Evolutionary conservation across 2,329 filamentous ascomycete genomes (phyloP).

Genomic region (Talaromyces piceae): DNA sequence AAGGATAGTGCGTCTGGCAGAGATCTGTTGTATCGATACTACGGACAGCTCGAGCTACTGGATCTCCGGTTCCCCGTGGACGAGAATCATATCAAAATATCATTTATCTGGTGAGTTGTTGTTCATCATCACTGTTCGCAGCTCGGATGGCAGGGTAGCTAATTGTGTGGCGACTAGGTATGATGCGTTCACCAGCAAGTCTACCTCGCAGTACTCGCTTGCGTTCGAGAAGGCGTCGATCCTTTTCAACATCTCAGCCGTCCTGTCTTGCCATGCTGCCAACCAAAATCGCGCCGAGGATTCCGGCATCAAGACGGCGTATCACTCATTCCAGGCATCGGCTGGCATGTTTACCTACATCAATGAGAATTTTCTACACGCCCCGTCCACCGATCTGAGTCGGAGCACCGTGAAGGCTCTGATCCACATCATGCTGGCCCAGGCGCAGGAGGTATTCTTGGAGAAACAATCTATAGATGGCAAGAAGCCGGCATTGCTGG

Average conservation of each 20-base stretch:
- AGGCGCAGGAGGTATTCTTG: slow-evolving; percentile 93
- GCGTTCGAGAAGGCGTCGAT: slow-evolving; percentile 98
- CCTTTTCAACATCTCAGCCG: slow-evolving; percentile 98
- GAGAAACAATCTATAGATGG: slow-evolving; percentile 91
- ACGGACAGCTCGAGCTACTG: slow-evolving; percentile 89
- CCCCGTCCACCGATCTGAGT: slow-evolving; percentile 91
- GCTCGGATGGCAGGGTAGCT: not conserved
- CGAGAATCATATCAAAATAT: slow-evolving; percentile 98
- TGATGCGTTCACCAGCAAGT: slow-evolving; percentile 97
- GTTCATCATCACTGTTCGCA: too few species aligned
- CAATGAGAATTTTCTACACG: slow-evolving; percentile 98
- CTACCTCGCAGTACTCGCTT: slow-evolving; percentile 92
- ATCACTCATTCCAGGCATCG: slow-evolving; percentile 95
- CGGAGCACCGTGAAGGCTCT: slow-evolving; percentile 92
- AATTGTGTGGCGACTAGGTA: slow-evolving; percentile 57
- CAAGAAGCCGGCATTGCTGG: slow-evolving; percentile 86
- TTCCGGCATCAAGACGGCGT: slow-evolving; percentile 86
- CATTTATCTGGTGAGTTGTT: slow-evolving; percentile 78
- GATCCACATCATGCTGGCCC: slow-evolving; percentile 86
- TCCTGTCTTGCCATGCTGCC: slow-evolving; percentile 90
- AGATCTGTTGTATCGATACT: slow-evolving; percentile 93
- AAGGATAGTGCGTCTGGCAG: slow-evolving; percentile 92
- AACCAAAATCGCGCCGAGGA: slow-evolving; percentile 89
- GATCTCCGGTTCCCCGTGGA: slow-evolving; percentile 95
- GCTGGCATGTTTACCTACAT: slow-evolving; percentile 99